Evolutionary conservation across 257 asterid genomes (phyloP).

Genomic region (Solanum bukasovii): DNA sequence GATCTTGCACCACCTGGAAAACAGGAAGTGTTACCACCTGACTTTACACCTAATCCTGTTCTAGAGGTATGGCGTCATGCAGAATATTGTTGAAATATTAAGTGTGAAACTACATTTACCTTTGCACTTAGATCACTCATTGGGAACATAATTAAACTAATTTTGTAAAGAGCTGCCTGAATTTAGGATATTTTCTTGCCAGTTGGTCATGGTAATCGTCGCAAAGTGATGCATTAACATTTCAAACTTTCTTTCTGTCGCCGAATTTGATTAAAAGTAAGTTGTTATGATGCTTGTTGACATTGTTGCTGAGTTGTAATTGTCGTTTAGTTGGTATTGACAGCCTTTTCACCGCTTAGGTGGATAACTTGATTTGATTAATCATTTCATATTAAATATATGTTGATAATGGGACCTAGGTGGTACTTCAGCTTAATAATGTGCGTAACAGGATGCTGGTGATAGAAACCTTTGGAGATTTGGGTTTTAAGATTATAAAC

Average conservation of each 20-base stretch:
- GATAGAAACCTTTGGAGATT: not conserved
- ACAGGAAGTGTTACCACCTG: slow-evolving; percentile 74
- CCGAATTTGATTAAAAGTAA: not conserved
- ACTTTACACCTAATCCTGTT: slow-evolving; percentile 82
- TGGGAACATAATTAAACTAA: not conserved
- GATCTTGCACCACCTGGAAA: slow-evolving; percentile 75
- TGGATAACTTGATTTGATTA: not conserved
- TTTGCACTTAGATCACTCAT: not conserved
- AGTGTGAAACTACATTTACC: not conserved
- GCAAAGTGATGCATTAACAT: not conserved
- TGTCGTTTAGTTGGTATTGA: not conserved
- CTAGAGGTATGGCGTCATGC: slow-evolving; percentile 43
- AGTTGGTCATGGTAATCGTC: not conserved
- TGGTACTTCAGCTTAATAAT: not conserved
- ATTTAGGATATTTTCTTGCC: not conserved
- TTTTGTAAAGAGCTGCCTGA: not conserved
- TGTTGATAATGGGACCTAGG: not conserved
- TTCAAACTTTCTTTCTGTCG: not conserved
- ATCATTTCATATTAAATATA: not conserved
- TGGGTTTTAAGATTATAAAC: not conserved
- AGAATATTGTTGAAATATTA: not conserved
- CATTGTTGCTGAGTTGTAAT: not conserved
- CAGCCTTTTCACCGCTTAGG: not conserved
- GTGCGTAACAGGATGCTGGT: not conserved
- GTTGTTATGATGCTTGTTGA: not conserved